A percentile compares a stretch with the other conserved stretches of the same genome.
Evolutionary conservation across 1,284 basidiomycete genomes (phyloP).

Genomic region (Tilletiaria anomala): DNA sequence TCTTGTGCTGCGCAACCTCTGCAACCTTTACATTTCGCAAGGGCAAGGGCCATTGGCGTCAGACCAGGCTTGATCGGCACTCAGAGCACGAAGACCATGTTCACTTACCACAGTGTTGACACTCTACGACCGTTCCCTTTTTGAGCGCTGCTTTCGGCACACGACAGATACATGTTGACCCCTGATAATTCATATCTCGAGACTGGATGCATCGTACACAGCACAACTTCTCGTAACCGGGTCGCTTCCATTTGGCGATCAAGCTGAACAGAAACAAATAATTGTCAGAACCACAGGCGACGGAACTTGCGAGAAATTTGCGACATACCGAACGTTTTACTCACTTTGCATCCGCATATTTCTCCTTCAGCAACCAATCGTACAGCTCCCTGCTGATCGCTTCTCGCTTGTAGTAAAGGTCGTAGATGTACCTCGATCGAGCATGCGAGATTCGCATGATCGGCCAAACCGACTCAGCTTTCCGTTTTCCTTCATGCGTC

Average conservation of each 20-base stretch:
- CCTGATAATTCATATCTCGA: constrained; percentile 95
- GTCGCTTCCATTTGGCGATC: constrained; percentile 98
- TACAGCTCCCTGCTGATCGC: constrained; percentile 86
- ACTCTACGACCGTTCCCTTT: constrained; percentile 84
- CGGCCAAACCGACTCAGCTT: constrained; percentile 92
- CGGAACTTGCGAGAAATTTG: no score
- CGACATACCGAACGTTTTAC: no score
- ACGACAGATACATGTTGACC: constrained; percentile 95
- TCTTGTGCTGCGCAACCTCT: constrained; percentile 4
- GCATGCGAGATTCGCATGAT: constrained; percentile 96
- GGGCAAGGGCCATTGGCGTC: not conserved
- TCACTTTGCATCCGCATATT: constrained; percentile 92
- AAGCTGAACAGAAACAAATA: constrained; percentile 49
- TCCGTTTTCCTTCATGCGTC: constrained; percentile 91
- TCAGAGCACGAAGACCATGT: not conserved
- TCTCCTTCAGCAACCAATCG: constrained; percentile 95
- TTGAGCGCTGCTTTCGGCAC: constrained; percentile 89
- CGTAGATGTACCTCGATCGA: constrained; percentile 78
- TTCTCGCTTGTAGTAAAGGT: constrained; percentile 96
- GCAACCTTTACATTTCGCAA: constrained; percentile 1
- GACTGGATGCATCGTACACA: constrained; percentile 95
- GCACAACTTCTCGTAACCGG: constrained; percentile 95
- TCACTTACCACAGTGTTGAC: constrained; percentile 80
- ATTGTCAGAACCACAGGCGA: no score
- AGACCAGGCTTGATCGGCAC: not conserved